Evolutionary conservation across 192 early-diverging fungal genomes (phyloP).

Genomic region (Coemansia sp.): DNA sequence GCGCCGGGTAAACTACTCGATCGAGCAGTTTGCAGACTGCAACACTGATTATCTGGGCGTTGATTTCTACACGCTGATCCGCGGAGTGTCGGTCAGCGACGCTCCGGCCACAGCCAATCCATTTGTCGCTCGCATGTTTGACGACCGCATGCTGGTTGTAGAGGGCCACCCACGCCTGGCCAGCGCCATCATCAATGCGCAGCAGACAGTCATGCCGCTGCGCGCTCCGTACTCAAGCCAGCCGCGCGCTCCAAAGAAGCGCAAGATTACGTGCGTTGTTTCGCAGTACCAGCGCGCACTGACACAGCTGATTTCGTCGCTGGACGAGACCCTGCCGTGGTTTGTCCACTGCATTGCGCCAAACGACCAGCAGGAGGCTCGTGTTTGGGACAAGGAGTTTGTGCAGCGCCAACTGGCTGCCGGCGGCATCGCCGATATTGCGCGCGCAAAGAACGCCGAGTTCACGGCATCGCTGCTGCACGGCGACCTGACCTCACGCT

Average conservation of each 20-base stretch:
- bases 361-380: slow-evolving; percentile 60
- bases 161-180: slow-evolving; percentile 81
- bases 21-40: slow-evolving; percentile 65
- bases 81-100: slow-evolving; percentile 56
- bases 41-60: slow-evolving; percentile 78
- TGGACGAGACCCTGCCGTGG: slow-evolving; percentile 81
- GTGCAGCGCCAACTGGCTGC: slow-evolving; percentile 73
- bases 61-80: slow-evolving; percentile 85
- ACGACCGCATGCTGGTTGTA: slow-evolving; percentile 67
- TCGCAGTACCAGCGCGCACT: slow-evolving; percentile 71
- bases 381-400: slow-evolving; percentile 65
- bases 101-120: slow-evolving; percentile 62
- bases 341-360: slow-evolving; percentile 75
- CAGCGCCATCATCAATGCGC: slow-evolving; percentile 76
- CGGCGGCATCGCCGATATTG: slow-evolving; percentile 69
- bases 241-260: slow-evolving; percentile 44
- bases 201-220: slow-evolving; percentile 70
- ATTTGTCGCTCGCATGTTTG: slow-evolving; percentile 76
- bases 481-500: slow-evolving; percentile 78
- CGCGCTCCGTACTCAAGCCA: slow-evolving; percentile 59
- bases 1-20: slow-evolving; percentile 63
- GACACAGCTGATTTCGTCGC: slow-evolving; percentile 64
- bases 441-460: slow-evolving; percentile 62
- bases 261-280: slow-evolving; percentile 61
- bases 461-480: slow-evolving; percentile 76